phyloP scores from a whole-genome alignment of 768 basidiomycete species.

The Suillus tomentosus region DNA sequence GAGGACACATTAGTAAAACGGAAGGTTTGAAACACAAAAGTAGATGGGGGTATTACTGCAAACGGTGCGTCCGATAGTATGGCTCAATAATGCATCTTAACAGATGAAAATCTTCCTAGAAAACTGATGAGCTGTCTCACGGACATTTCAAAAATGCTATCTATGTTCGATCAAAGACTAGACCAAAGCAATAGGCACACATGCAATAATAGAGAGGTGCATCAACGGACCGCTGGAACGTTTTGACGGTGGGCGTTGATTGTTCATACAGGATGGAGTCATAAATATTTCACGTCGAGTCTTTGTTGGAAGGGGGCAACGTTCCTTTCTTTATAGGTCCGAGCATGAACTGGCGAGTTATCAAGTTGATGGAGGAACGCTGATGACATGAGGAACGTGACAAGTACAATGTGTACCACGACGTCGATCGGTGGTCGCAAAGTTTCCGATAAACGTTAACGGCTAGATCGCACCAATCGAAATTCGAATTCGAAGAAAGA shows the following conservation, averaged over 20 bases:
- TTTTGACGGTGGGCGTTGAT: neutral
- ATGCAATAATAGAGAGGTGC: neutral
- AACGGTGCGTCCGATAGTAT: neutral
- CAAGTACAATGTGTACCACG: neutral
- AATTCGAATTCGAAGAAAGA: neutral
- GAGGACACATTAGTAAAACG: neutral
- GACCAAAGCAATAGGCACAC: neutral
- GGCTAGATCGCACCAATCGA: neutral
- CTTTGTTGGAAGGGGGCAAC: neutral
- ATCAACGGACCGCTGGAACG: neutral
- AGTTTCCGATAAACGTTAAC: neutral
- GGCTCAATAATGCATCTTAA: neutral
- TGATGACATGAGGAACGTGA: neutral
- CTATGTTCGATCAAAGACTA: neutral
- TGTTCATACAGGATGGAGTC: neutral
- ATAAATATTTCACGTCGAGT: neutral
- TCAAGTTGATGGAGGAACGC: neutral
- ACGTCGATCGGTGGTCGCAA: neutral
- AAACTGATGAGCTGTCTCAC: neutral
- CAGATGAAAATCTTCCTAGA: neutral
- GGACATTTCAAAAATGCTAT: neutral
- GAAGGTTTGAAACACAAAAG: neutral
- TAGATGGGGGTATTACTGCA: neutral
- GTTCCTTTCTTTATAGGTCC: neutral
- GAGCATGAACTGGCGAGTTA: neutral